Evolutionary conservation across 345 rosid species (phyloP), one percentile per base, ranked within the genome.

Genomic region (Leavenworthia alabamica): DNA sequence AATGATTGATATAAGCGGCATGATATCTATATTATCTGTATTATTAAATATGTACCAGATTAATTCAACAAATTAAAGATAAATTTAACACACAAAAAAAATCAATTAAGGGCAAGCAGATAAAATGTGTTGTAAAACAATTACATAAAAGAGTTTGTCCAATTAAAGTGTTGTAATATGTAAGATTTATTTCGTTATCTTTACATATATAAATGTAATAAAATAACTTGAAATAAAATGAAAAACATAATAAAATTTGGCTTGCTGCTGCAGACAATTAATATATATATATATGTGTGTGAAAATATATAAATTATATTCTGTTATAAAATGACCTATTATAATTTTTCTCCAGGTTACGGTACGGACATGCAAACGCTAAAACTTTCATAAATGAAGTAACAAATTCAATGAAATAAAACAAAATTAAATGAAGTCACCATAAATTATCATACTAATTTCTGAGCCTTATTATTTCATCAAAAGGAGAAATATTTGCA

Each of bases 381-480:
- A 57, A 8, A 13, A 23, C 15, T 17, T 53, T 13, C 32, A 47
- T 57, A 56, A 57, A 56, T 37, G 64, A 66, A 66, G 62, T 17
- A 56, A 55, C 31, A 45, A 44, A 14, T 46, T 46, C 12, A 32
- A 31, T 19, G 31, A 23, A 24, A 16, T 46, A 44, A 44, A 59
- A 43, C 3, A 2, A 35, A 55, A 32, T 55, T 35, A 7, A 35
- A 44, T 56, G 71, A 46, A 66, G 58, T 39, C 44, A 7, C 51
- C 13, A 67, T 57, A 39, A 67, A 57, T 57, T 49, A 46, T 27
- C 16, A 7, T n/a, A 28, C 28, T 14, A 14, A 49, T 4, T 10
- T 49, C 3, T 27, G 35, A 27, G 20, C n/a, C 2, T 51, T 17
- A 39, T 36, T 48, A 22, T 35, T 48, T 60, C 22, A 46, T 33